Conservation (phyloP, 768 basidiomycete genomes). For the Podaxis sp. region DNA sequence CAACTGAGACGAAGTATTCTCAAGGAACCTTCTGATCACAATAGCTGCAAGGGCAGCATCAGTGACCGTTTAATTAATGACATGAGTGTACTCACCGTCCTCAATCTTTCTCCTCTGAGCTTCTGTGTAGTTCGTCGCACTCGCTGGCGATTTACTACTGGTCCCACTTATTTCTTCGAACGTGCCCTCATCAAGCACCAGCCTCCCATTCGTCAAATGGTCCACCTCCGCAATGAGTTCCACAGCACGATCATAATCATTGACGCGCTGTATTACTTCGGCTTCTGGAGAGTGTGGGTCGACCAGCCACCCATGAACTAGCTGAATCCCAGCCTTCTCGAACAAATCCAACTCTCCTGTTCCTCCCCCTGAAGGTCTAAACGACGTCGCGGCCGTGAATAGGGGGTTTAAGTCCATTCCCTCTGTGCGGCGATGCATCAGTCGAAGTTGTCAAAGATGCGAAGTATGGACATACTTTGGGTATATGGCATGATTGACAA, state of each 20-base stretch:
- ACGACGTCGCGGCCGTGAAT: slow-evolving; percentile 67
- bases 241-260: slow-evolving; percentile 74
- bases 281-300: slow-evolving; percentile 64
- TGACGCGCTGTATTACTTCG: slow-evolving; percentile 40
- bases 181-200: slow-evolving; percentile 42
- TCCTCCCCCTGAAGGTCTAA: slow-evolving; percentile 53
- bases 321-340: slow-evolving; percentile 70
- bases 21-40: slow-evolving; percentile 62
- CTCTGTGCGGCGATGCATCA: slow-evolving; percentile 34
- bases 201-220: slow-evolving; percentile 57
- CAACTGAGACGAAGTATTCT: slow-evolving; percentile 71
- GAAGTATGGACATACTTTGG: slow-evolving; percentile 50
- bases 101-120: slow-evolving; percentile 62
- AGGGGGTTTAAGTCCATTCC: slow-evolving; percentile 89
- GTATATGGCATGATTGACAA: slow-evolving; percentile 74
- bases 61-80: not conserved
- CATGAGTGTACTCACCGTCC: slow-evolving; percentile 48
- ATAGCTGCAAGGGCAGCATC: slow-evolving; percentile 44
- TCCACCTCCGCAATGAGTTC: slow-evolving; percentile 78
- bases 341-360: slow-evolving; percentile 85
- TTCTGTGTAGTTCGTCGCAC: slow-evolving; percentile 34
- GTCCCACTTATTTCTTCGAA: slow-evolving; percentile 12
- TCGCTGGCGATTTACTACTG: slow-evolving; percentile 17
- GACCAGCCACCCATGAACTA: slow-evolving; percentile 90
- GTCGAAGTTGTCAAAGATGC: not conserved